Percentiles rank a stretch among this genome's conserved stretches.
phyloP scores from a whole-genome alignment of 768 basidiomycete species.

The Tulasnella sp. region DNA sequence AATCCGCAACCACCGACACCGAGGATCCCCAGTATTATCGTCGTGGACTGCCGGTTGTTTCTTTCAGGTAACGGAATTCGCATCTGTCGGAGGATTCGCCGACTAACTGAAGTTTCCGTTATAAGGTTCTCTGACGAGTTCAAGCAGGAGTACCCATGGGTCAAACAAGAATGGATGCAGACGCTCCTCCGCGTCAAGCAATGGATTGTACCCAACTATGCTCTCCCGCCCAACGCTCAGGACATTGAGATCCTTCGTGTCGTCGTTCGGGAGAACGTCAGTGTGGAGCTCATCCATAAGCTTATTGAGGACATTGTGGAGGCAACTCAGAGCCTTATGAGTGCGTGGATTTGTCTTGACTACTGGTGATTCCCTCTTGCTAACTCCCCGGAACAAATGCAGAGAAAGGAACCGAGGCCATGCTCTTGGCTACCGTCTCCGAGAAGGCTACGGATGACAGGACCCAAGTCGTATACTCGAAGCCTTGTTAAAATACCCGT shows the following conservation, averaged over 20 bases:
- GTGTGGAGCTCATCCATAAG: constrained; percentile 58
- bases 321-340: constrained; percentile 55
- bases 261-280: constrained; percentile 55
- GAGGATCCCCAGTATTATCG: constrained; percentile 41
- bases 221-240: constrained; percentile 50
- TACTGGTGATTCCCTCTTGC: neutral
- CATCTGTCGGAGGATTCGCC: too few species aligned
- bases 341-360: constrained; percentile 34
- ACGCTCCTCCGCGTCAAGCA: constrained; percentile 42
- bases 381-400: neutral
- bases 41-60: constrained; percentile 51
- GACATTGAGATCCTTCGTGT: constrained; percentile 57
- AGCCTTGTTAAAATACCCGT: constrained; percentile 18
- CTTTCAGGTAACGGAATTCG: constrained; percentile 40
- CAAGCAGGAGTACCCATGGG: constrained; percentile 49
- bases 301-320: constrained; percentile 66
- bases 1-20: constrained; percentile 49
- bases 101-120: neutral
- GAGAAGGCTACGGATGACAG: neutral
- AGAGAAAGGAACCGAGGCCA: constrained; percentile 19
- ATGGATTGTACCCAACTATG: constrained; percentile 62
- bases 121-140: constrained; percentile 50
- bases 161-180: constrained; percentile 59
- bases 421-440: constrained; percentile 20
- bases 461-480: constrained; percentile 22